Evolutionary conservation across 495 filamentous ascomycete species (phyloP).

Genomic region (Aspergillus cristatus): DNA sequence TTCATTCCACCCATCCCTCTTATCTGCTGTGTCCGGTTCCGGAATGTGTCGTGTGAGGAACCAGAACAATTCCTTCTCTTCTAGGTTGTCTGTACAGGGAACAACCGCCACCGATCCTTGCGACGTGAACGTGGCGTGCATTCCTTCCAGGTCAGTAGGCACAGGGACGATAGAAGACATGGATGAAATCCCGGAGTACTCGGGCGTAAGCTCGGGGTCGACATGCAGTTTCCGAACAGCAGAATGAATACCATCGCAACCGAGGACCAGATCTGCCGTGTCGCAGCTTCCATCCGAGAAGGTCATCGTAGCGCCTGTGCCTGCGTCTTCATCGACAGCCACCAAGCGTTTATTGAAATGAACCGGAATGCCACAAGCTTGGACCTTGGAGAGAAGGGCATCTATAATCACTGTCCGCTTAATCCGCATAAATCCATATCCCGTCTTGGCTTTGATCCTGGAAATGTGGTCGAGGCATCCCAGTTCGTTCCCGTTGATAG

Average conservation of each 20-base stretch:
- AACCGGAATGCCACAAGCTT: conserved; percentile 15
- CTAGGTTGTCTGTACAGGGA: conserved; percentile 14
- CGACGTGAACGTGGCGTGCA: conserved; percentile 35
- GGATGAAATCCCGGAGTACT: conserved; percentile 27
- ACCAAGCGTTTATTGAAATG: conserved; percentile 13
- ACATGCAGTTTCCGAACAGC: conserved; percentile 20
- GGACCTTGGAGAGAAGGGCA: conserved; percentile 15
- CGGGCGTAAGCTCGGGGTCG: conserved; percentile 16
- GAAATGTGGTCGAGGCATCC: conserved; percentile 12
- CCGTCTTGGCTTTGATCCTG: conserved; percentile 13
- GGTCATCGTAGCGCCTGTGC: conserved; percentile 9
- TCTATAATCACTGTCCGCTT: conserved; percentile 20
- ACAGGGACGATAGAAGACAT: conserved; percentile 35
- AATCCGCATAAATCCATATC: conserved; percentile 28
- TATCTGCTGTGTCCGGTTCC: conserved; percentile 18
- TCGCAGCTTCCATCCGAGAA: conserved; percentile 23
- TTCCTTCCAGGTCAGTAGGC: conserved; percentile 12
- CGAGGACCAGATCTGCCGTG: conserved; percentile 43
- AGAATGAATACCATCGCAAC: conserved; percentile 49
- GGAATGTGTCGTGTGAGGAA: conserved; percentile 18
- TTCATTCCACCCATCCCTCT: conserved; percentile 32
- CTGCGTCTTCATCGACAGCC: conserved; percentile 7
- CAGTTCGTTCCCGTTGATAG: conserved; percentile 15
- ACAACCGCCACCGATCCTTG: conserved; percentile 42
- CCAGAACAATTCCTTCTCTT: conserved; percentile 20